Conservation (phyloP, 2,329 filamentous ascomycete species). For the Proliferodiscus dingleyae region DNA sequence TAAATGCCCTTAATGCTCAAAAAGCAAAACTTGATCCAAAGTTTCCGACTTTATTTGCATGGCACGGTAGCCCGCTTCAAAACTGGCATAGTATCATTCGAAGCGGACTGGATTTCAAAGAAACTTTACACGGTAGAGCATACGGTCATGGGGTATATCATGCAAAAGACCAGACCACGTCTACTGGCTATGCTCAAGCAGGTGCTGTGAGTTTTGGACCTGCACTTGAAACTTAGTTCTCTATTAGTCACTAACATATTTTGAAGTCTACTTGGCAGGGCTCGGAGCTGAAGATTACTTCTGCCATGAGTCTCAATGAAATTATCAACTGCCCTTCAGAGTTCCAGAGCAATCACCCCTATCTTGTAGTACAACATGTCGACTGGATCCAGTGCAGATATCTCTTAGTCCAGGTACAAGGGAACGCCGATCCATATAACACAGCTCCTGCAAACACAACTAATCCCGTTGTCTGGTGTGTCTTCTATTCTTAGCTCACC, state of each 20-base stretch:
- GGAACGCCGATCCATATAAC: not conserved
- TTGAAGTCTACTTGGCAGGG: conserved; percentile 52
- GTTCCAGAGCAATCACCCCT: conserved; percentile 52
- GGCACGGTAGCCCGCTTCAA: conserved; percentile 70
- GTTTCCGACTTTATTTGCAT: conserved; percentile 74
- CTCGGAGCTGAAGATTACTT: conserved; percentile 55
- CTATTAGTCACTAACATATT: conserved; percentile 8
- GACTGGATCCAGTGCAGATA: conserved; percentile 92
- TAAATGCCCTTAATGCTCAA: conserved; percentile 51
- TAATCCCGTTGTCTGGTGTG: not conserved
- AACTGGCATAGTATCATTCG: conserved; percentile 94
- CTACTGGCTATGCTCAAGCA: conserved; percentile 31
- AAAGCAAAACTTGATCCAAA: conserved; percentile 29
- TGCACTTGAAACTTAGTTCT: not conserved
- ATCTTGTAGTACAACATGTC: conserved; percentile 67
- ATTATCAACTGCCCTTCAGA: conserved; percentile 68
- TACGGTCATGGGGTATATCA: conserved; percentile 82
- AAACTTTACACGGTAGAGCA: conserved; percentile 58
- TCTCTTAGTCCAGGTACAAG: conserved; percentile 55
- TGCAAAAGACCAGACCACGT: conserved; percentile 53
- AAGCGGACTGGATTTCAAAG: conserved; percentile 70
- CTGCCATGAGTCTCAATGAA: conserved; percentile 73
- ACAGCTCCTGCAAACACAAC: not conserved
- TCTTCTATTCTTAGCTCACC: not conserved
- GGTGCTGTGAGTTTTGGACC: conserved; percentile 12